A percentile compares a stretch with the other conserved stretches of the same genome.
These are phyloP conservation scores for Catunica adiposa DNA, from an alignment of 2,329 filamentous ascomycete genomes.

Conservation along the genomic window DNA sequence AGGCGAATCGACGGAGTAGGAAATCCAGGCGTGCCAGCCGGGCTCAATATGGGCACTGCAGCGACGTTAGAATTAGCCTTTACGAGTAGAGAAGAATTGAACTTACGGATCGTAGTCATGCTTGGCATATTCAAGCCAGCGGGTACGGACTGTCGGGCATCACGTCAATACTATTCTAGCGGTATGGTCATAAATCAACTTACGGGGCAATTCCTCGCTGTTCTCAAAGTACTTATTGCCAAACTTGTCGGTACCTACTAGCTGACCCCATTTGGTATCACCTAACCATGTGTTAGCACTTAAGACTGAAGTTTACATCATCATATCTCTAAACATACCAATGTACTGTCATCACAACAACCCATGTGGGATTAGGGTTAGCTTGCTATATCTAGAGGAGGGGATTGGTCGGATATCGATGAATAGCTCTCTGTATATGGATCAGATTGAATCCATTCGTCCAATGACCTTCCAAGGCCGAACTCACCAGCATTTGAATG, in stretches of 20 bases:
- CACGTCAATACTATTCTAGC: not conserved
- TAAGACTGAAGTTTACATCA: not conserved
- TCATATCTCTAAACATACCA: not conserved
- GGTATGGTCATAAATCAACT: conserved; percentile 20
- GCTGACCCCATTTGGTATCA: conserved; percentile 85
- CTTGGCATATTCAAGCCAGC: conserved; percentile 95
- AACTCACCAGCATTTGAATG: conserved; percentile 71
- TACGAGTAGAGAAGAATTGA: not conserved
- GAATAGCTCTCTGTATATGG: no score
- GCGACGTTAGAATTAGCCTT: not conserved
- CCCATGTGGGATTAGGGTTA: no score
- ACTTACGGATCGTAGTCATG: conserved; percentile 54
- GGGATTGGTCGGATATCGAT: no score
- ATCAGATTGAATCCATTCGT: no score
- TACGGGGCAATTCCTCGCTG: conserved; percentile 79
- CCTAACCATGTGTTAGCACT: conserved; percentile 31
- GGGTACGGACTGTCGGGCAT: conserved; percentile 54
- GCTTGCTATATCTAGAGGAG: no score
- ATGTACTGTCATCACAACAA: not conserved
- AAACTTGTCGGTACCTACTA: conserved; percentile 72
- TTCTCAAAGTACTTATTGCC: conserved; percentile 99
- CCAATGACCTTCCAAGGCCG: no score
- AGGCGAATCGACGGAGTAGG: conserved; percentile 78
- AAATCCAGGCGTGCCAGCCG: conserved; percentile 97
- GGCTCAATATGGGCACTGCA: conserved; percentile 62